These are phyloP conservation scores for Boeremia exigua DNA, from an alignment of 2,329 filamentous ascomycete species.

Conservation along the genomic window DNA sequence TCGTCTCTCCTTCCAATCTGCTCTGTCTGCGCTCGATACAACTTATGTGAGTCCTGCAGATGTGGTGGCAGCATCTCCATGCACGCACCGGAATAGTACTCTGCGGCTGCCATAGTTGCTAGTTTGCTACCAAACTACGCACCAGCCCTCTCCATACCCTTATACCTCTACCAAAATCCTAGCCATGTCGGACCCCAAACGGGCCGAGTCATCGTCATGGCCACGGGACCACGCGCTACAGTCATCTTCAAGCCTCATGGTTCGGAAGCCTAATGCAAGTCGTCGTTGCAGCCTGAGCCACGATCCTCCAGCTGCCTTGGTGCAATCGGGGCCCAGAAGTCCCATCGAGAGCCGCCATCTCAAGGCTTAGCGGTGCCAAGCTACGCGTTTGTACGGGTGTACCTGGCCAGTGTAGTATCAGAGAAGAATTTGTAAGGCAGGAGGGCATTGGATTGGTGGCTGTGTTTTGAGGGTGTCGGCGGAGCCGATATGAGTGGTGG, in stretches of 20 bases:
- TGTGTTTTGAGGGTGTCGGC: constrained; percentile 2
- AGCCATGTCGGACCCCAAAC: constrained; percentile 2
- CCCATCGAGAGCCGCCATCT: constrained; percentile 9
- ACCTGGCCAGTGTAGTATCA: constrained; percentile 2
- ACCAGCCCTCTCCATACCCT: not conserved
- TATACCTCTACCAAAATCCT: constrained; percentile 4
- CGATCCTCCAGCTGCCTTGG: constrained; percentile 9
- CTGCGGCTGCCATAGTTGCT: constrained; percentile 8
- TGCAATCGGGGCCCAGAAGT: not conserved
- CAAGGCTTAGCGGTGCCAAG: constrained; percentile 1
- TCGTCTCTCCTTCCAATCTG: constrained; percentile 18
- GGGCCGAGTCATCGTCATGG: constrained; percentile 2
- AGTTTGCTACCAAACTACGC: not conserved
- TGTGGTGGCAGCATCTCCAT: constrained; percentile 9
- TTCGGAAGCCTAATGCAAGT: constrained; percentile 14
- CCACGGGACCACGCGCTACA: constrained; percentile 7
- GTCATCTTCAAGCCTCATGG: constrained; percentile 10
- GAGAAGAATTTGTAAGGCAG: not conserved
- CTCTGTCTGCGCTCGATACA: constrained; percentile 22
- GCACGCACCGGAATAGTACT: constrained; percentile 13
- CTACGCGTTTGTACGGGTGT: not conserved
- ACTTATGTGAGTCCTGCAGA: not conserved
- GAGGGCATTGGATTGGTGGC: constrained; percentile 8
- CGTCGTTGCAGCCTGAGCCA: constrained; percentile 18
- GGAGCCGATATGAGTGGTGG: not conserved